Conservation (phyloP, 2,329 filamentous ascomycete genomes). For the Parascedosporium putredinis region DNA sequence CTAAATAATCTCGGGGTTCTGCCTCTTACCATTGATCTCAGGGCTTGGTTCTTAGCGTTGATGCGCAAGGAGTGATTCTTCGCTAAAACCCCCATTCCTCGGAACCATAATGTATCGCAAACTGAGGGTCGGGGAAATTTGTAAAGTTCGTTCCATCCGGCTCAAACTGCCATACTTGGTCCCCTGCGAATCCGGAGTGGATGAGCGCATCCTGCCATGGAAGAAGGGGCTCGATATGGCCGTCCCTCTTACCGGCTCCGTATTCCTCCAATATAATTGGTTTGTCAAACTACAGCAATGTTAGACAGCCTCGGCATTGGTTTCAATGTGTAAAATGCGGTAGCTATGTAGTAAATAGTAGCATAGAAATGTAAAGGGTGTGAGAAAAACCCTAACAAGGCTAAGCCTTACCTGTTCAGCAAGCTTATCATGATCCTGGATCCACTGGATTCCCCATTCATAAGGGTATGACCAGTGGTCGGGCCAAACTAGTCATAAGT, state of each 20-base stretch:
- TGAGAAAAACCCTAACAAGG: background rate
- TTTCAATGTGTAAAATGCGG: background rate
- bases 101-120: constrained; percentile 3
- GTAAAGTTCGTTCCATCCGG: background rate
- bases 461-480: constrained; percentile 2
- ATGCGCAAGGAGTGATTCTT: background rate
- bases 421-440: constrained; percentile 1
- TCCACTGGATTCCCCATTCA: constrained; percentile 5
- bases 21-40: too few species aligned
- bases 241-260: background rate
- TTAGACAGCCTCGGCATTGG: background rate
- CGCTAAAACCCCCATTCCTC: background rate
- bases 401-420: background rate
- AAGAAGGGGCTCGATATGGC: background rate
- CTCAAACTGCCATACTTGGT: constrained; percentile 1
- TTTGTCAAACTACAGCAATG: constrained; percentile 1
- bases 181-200: background rate
- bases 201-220: constrained; percentile 3
- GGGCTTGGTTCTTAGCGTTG: background rate
- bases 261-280: constrained; percentile 5
- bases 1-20: too few species aligned
- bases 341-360: background rate
- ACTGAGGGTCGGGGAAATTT: background rate
- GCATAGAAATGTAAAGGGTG: background rate
- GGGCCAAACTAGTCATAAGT: constrained; percentile 5